A percentile compares a stretch with the other conserved stretches of the same genome.
These are phyloP conservation scores for Przewalskia tangutica DNA, from an alignment of 257 asterid genomes.

Conservation along the genomic window DNA sequence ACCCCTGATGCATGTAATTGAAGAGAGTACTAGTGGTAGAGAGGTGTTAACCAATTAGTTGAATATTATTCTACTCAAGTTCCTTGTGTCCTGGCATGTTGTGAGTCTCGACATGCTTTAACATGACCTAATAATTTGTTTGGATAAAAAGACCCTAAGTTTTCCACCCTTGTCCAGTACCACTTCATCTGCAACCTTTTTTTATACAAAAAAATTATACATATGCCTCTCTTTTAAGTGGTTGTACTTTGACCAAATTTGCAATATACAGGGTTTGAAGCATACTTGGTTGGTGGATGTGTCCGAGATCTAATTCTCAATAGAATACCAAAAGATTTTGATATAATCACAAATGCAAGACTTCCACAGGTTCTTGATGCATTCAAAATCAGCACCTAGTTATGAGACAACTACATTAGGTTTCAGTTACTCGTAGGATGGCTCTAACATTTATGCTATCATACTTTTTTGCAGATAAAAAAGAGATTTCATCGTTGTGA, in stretches of 20 bases:
- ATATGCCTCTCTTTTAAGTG: background rate
- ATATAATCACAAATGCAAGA: conserved; percentile 71
- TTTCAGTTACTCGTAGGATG: background rate
- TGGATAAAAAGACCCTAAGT: background rate
- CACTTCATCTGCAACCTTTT: background rate
- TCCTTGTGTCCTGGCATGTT: background rate
- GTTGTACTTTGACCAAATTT: background rate
- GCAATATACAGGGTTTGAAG: conserved; percentile 49
- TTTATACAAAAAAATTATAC: background rate
- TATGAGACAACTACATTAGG: background rate
- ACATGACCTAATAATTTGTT: background rate
- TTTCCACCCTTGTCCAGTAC: background rate
- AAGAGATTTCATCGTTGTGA: conserved; percentile 32
- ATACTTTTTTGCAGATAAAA: conserved; percentile 36
- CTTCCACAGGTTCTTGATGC: conserved; percentile 45
- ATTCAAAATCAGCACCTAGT: background rate
- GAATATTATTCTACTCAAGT: background rate
- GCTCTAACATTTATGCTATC: background rate
- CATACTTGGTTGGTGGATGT: conserved; percentile 97
- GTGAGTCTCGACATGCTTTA: background rate
- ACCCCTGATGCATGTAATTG: background rate
- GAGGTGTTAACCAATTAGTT: background rate
- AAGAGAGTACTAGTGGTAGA: background rate
- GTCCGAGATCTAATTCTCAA: conserved; percentile 85
- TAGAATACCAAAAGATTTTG: conserved; percentile 83